phyloP scores from a whole-genome alignment of 331 rosid genomes.

The Quercus phellos region DNA sequence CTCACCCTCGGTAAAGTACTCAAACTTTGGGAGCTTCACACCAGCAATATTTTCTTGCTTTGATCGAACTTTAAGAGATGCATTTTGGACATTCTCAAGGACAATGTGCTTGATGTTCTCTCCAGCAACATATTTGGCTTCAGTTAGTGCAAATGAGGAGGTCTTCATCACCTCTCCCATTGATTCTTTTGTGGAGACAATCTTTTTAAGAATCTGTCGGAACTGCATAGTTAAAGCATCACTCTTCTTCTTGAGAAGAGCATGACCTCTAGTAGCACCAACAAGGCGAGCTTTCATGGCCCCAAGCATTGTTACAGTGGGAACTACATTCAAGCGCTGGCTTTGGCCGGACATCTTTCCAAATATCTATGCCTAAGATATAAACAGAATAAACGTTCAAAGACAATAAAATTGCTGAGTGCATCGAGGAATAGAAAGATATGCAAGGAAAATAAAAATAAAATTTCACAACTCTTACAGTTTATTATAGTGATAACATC shows the following conservation, averaged over 20 bases:
- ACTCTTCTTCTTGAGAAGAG: conserved; percentile 95
- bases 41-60: conserved; percentile 86
- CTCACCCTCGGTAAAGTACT: conserved; percentile 61
- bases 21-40: conserved; percentile 89
- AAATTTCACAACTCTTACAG: not conserved
- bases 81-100: conserved; percentile 78
- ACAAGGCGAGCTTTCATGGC: conserved; percentile 77
- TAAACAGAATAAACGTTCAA: not conserved
- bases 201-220: conserved; percentile 77
- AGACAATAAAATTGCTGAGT: not conserved
- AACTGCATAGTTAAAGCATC: conserved; percentile 93
- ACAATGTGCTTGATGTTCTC: conserved; percentile 84
- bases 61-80: conserved; percentile 77
- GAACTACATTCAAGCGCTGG: conserved; percentile 90
- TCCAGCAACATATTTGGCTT: conserved; percentile 93
- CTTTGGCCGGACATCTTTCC: conserved; percentile 78
- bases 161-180: conserved; percentile 94
- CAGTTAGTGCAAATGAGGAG: conserved; percentile 84
- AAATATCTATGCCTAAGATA: conserved; percentile 35
- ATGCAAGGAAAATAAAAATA: not conserved
- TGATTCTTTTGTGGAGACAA: conserved; percentile 87
- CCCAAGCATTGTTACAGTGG: conserved; percentile 89
- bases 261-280: conserved; percentile 95
- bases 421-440: not conserved
- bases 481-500: not conserved